These are phyloP conservation scores for Metschnikowia noctiluminum DNA, from an alignment of 805 yeast genomes.

Conservation along the genomic window DNA sequence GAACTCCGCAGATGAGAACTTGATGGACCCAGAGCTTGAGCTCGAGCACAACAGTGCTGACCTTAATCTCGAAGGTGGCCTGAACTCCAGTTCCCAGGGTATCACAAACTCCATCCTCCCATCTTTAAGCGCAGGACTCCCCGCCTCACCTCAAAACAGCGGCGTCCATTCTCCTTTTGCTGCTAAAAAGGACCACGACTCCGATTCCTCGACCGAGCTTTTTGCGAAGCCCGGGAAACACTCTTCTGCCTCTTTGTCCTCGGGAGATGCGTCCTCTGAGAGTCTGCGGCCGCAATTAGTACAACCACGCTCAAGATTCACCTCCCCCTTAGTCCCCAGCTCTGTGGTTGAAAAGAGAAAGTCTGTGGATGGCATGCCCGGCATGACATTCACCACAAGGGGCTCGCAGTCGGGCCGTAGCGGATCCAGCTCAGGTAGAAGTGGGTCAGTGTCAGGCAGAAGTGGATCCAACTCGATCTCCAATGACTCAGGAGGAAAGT, in stretches of 20 bases:
- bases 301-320: constrained; percentile 44
- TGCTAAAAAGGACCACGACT: constrained; percentile 17
- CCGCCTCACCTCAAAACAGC: constrained; percentile 15
- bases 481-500: constrained; percentile 1
- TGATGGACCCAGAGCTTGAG: constrained; percentile 8
- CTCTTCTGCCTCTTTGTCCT: constrained; percentile 13
- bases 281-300: constrained; percentile 33
- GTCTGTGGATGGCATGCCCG: constrained; percentile 34
- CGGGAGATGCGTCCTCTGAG: constrained; percentile 26
- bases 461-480: constrained; percentile 3
- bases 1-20: constrained; percentile 9
- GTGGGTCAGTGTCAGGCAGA: constrained; percentile 8
- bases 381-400: constrained; percentile 32
- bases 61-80: neutral
- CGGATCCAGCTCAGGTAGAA: constrained; percentile 17
- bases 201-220: constrained; percentile 50
- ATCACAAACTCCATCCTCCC: constrained; percentile 30
- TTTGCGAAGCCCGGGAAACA: constrained; percentile 35
- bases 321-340: constrained; percentile 23
- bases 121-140: constrained; percentile 36
- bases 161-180: constrained; percentile 20
- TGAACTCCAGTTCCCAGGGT: constrained; percentile 7
- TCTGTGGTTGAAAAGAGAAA: constrained; percentile 37
- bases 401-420: constrained; percentile 19
- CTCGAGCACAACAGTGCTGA: constrained; percentile 2